Percentiles rank a stretch among this genome's conserved stretches.
Evolutionary conservation across 2,329 filamentous ascomycete genomes (phyloP).

Genomic region (Aspergillus pseudotamarii): DNA sequence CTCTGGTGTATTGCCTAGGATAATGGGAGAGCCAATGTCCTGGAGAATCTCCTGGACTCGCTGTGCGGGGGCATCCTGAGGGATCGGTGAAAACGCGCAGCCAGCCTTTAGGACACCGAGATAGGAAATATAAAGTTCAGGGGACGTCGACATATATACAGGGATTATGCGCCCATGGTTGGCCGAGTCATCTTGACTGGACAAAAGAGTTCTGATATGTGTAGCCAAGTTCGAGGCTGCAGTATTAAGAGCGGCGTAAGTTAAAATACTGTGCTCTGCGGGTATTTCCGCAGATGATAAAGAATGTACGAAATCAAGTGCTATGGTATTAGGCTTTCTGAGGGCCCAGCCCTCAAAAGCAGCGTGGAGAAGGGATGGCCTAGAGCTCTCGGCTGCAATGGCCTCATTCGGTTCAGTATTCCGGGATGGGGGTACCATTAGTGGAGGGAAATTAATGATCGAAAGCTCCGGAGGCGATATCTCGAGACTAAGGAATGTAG

Average conservation of each 20-base stretch:
- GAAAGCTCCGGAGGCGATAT: constrained; percentile 21
- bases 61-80: constrained; percentile 37
- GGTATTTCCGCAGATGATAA: constrained; percentile 18
- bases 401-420: constrained; percentile 9
- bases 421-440: constrained; percentile 25
- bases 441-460: constrained; percentile 30
- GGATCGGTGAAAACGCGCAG: constrained; percentile 42
- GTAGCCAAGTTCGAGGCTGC: constrained; percentile 26
- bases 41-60: constrained; percentile 31
- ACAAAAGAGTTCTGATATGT: constrained; percentile 21
- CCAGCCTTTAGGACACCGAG: constrained; percentile 41
- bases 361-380: constrained; percentile 26
- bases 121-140: constrained; percentile 43
- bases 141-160: constrained; percentile 34
- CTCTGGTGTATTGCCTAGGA: constrained; percentile 24
- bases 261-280: constrained; percentile 28
- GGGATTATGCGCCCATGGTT: constrained; percentile 27
- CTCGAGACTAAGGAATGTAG: constrained; percentile 8
- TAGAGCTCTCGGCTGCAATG: constrained; percentile 1
- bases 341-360: constrained; percentile 31
- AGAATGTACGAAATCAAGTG: constrained; percentile 33
- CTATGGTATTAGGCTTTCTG: constrained; percentile 24
- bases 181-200: neutral
- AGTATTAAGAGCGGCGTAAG: constrained; percentile 27
- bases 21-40: constrained; percentile 29